phyloP scores from a whole-genome alignment of 441 rosid species.

The Theobroma grandiflorum region DNA sequence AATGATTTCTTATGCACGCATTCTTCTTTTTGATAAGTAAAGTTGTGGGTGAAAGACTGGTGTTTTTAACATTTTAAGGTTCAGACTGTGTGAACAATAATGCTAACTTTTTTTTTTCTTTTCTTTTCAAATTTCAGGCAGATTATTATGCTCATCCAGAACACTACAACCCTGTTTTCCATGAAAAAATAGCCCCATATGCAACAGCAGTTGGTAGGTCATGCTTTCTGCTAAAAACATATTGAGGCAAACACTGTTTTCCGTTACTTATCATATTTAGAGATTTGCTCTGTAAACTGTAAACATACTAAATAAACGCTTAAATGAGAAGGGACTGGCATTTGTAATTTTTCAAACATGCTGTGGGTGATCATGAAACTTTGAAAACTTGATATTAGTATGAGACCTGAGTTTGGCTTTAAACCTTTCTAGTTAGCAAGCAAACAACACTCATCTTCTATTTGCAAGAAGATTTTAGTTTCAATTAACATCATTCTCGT shows the following conservation, averaged over 20 bases:
- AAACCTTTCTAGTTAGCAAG: not conserved
- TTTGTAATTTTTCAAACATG: not conserved
- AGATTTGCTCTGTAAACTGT: not conserved
- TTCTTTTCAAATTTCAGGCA: conserved; percentile 52
- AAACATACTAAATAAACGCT: not conserved
- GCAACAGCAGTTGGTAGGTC: conserved; percentile 83
- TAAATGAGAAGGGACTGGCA: not conserved
- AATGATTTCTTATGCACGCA: not conserved
- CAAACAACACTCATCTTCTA: not conserved
- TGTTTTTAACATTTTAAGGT: not conserved
- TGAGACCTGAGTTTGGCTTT: not conserved
- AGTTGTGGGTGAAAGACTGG: not conserved
- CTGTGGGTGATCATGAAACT: not conserved
- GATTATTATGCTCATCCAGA: conserved; percentile 96
- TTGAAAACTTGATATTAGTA: not conserved
- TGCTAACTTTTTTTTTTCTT: conserved; percentile 22
- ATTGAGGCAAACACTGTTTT: conserved; percentile 12
- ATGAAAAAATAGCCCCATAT: conserved; percentile 82
- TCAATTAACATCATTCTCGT: not conserved
- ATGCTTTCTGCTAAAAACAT: conserved; percentile 24
- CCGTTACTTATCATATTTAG: not conserved
- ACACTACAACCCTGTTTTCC: conserved; percentile 82
- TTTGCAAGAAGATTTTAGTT: not conserved
- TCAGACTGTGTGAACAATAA: not conserved
- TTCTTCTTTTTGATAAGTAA: not conserved